phyloP scores from a whole-genome alignment of 257 asterid species.

The Ocimum tenuiflorum region DNA sequence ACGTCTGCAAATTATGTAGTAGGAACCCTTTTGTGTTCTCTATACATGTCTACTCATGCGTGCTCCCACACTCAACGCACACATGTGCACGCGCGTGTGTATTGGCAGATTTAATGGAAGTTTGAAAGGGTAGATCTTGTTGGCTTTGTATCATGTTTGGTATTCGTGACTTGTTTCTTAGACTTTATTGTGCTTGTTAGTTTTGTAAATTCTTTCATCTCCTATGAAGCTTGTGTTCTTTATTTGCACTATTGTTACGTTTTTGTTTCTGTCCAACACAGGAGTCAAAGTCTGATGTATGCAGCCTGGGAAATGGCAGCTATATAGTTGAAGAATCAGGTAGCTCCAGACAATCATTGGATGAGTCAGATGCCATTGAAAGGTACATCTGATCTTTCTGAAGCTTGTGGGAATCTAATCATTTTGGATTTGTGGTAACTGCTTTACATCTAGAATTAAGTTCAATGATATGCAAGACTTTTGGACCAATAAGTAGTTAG shows the following conservation, averaged over 20 bases:
- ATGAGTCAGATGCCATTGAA: constrained; percentile 38
- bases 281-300: constrained; percentile 42
- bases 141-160: not conserved
- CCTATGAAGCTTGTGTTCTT: constrained; percentile 3
- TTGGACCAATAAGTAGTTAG: constrained; percentile 3
- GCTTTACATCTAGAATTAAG: constrained; percentile 12
- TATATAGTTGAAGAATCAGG: constrained; percentile 40
- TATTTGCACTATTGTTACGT: not conserved
- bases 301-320: constrained; percentile 45
- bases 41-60: not conserved
- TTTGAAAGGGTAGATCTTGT: not conserved
- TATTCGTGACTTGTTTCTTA: not conserved
- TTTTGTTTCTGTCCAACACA: constrained; percentile 19
- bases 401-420: not conserved
- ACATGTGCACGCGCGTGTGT: too few species aligned
- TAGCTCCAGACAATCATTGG: constrained; percentile 35
- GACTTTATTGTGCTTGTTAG: not conserved
- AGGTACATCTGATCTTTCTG: constrained; percentile 36
- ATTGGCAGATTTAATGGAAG: not conserved
- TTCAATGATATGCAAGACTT: not conserved
- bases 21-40: not conserved
- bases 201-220: not conserved
- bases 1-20: not conserved
- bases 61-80: too few species aligned
- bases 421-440: not conserved